A percentile compares a stretch with the other conserved stretches of the same genome.
These are phyloP conservation scores for Boletus subparvulus DNA, from an alignment of 768 basidiomycete genomes.

Conservation along the genomic window DNA sequence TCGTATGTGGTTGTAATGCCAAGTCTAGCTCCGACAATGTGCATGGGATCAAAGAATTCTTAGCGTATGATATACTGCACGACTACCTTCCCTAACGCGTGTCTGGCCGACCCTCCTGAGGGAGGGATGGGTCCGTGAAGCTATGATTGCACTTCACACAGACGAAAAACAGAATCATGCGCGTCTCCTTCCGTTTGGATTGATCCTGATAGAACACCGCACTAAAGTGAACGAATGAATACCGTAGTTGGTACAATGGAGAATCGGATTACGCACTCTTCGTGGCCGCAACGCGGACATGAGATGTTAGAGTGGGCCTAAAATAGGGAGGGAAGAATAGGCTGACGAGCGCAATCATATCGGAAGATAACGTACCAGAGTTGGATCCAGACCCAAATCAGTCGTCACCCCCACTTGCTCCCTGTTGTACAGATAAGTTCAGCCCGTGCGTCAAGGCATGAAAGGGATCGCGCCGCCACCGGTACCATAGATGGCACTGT, in stretches of 20 bases:
- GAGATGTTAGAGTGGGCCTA: constrained; percentile 82
- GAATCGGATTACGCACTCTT: constrained; percentile 60
- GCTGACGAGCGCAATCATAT: background rate
- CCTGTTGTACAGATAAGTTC: constrained; percentile 41
- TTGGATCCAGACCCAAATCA: constrained; percentile 86
- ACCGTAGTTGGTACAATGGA: background rate
- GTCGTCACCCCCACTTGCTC: constrained; percentile 92
- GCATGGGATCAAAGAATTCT: constrained; percentile 2
- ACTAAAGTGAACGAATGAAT: constrained; percentile 42
- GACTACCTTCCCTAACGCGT: constrained; percentile 16
- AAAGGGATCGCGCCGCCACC: constrained; percentile 13
- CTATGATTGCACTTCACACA: constrained; percentile 79
- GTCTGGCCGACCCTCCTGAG: constrained; percentile 42
- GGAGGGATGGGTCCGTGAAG: constrained; percentile 68
- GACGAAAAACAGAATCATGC: constrained; percentile 92
- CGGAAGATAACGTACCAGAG: constrained; percentile 54
- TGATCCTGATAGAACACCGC: constrained; percentile 96
- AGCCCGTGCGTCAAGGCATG: background rate
- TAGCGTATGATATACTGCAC: background rate
- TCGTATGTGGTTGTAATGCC: background rate
- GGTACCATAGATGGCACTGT: background rate
- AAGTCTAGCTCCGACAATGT: background rate
- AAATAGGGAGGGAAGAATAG: background rate
- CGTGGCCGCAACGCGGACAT: constrained; percentile 79
- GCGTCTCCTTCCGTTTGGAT: constrained; percentile 92